Percentiles rank a stretch among this genome's conserved stretches.
These are phyloP conservation scores for Apostasia ramifera DNA, from an alignment of 106 monocot species.

Conservation along the genomic window DNA sequence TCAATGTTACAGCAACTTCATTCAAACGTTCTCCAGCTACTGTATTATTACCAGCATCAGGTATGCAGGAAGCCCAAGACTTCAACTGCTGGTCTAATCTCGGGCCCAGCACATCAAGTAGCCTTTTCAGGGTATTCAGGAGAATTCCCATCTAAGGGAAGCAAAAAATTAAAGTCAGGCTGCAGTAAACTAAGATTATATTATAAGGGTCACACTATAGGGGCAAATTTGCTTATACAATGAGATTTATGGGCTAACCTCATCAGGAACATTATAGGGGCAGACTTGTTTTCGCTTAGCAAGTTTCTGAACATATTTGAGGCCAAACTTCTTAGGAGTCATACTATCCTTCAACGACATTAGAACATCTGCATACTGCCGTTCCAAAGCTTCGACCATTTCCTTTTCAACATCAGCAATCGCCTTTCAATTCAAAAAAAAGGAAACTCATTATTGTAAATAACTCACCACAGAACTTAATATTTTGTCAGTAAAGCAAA, in stretches of 20 bases:
- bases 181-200: not conserved
- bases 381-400: conserved; percentile 73
- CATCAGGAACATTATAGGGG: conserved; percentile 73
- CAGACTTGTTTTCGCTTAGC: conserved; percentile 55
- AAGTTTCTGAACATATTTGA: conserved; percentile 93
- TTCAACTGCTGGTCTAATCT: conserved; percentile 75
- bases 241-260: conserved; percentile 28
- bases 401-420: conserved; percentile 96
- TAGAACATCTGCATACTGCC: conserved; percentile 85
- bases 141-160: conserved; percentile 67
- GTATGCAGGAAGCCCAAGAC: conserved; percentile 87
- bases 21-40: conserved; percentile 70
- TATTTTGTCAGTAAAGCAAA: not conserved
- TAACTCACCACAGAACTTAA: not conserved
- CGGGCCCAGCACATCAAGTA: conserved; percentile 82
- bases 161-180: conserved; percentile 1
- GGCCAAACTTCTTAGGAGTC: conserved; percentile 85
- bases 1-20: conserved; percentile 80
- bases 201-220: not conserved
- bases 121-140: conserved; percentile 90
- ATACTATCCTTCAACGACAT: conserved; percentile 79
- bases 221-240: not conserved
- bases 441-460: not conserved
- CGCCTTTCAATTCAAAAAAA: conserved; percentile 42
- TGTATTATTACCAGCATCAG: conserved; percentile 57